These are phyloP conservation scores for Chrysoporthe puriensis DNA, from an alignment of 2,329 filamentous ascomycete genomes.

Conservation along the genomic window DNA sequence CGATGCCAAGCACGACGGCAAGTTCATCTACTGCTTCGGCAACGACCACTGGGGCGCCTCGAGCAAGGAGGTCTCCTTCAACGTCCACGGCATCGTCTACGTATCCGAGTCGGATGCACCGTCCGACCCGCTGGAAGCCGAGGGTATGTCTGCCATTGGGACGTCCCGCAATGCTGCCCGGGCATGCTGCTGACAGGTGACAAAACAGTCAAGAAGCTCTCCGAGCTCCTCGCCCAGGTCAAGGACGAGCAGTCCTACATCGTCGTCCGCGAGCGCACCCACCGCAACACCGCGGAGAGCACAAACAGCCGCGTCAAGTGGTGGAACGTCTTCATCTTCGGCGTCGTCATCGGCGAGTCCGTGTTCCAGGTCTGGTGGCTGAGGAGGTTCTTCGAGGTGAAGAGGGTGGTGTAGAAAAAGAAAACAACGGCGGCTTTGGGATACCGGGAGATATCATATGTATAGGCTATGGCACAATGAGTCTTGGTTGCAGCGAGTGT, in stretches of 20 bases:
- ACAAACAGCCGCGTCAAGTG: constrained; percentile 97
- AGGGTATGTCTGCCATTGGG: constrained; percentile 63
- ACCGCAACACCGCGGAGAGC: constrained; percentile 98
- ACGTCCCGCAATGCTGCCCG: background rate
- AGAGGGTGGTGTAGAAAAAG: constrained; percentile 60
- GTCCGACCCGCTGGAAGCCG: constrained; percentile 85
- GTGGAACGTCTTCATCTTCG: constrained; percentile 98
- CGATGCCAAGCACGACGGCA: constrained; percentile 81
- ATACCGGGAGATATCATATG: background rate
- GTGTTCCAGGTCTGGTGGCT: constrained; percentile 99
- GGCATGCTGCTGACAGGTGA: constrained; percentile 22
- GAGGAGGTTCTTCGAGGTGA: constrained; percentile 94
- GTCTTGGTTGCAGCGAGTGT: constrained; percentile 5
- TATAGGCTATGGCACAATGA: background rate
- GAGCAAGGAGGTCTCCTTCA: constrained; percentile 98
- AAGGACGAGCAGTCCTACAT: constrained; percentile 99
- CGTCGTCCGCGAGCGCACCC: constrained; percentile 89
- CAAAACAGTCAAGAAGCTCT: constrained; percentile 73
- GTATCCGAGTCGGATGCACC: constrained; percentile 85
- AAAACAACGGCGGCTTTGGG: background rate
- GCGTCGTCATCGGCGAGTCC: constrained; percentile 85
- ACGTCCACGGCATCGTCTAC: constrained; percentile 98
- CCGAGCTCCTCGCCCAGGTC: constrained; percentile 85
- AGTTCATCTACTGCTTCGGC: constrained; percentile 97
- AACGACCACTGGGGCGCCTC: constrained; percentile 97